Conservation (phyloP, 2,329 filamentous ascomycete species). For the Pyrenophora seminiperda region DNA sequence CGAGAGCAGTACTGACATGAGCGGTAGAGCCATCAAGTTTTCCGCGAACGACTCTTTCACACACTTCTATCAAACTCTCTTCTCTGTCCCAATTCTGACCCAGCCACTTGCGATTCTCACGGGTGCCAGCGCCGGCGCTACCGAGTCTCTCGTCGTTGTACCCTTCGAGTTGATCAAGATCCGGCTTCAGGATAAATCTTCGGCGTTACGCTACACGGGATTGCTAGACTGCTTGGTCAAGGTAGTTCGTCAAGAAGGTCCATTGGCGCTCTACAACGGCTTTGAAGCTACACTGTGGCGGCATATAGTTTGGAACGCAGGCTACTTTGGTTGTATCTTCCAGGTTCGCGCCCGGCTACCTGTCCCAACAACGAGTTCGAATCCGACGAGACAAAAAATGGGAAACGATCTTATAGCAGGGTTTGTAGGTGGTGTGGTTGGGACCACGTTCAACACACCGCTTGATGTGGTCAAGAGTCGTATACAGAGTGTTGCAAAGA, state of each 20-base stretch:
- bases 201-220: slow-evolving; percentile 34
- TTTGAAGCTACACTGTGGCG: slow-evolving; percentile 42
- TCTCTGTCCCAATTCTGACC: slow-evolving; percentile 26
- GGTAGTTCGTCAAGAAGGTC: slow-evolving; percentile 34
- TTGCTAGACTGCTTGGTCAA: slow-evolving; percentile 36
- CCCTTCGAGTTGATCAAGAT: slow-evolving; percentile 42
- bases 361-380: slow-evolving; percentile 15
- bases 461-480: slow-evolving; percentile 42
- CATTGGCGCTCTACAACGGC: slow-evolving; percentile 37
- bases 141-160: slow-evolving; percentile 40
- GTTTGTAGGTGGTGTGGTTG: slow-evolving; percentile 38
- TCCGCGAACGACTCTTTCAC: slow-evolving; percentile 39
- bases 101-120: slow-evolving; percentile 37
- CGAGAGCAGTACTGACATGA: not conserved
- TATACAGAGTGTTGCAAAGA: slow-evolving; percentile 40
- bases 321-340: slow-evolving; percentile 43
- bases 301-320: slow-evolving; percentile 42
- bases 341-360: slow-evolving; percentile 35
- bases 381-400: slow-evolving; percentile 32
- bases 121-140: slow-evolving; percentile 37
- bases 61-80: slow-evolving; percentile 31
- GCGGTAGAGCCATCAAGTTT: slow-evolving; percentile 37
- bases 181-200: slow-evolving; percentile 36
- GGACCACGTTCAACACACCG: slow-evolving; percentile 40
- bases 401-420: slow-evolving; percentile 36